Percentiles rank a stretch among this genome's conserved stretches.
phyloP scores from a whole-genome alignment of 2,329 filamentous ascomycete genomes.

The Phialocephala subalpina region DNA sequence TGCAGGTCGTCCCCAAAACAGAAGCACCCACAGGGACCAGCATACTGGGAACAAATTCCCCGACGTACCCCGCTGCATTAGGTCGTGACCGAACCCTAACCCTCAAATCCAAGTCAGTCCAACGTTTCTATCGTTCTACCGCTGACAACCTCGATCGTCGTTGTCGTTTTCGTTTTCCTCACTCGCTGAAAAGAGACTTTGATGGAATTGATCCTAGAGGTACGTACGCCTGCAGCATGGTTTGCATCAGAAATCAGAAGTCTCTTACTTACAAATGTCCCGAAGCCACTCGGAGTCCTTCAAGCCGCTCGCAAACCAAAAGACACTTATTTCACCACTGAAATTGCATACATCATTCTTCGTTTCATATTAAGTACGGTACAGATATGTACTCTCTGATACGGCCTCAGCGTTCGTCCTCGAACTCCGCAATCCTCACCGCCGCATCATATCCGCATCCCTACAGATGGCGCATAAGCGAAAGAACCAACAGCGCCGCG shows the following conservation, averaged over 20 bases:
- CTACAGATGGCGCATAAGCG: background rate
- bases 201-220: background rate
- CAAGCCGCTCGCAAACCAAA: too few relatives aligned
- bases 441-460: constrained; percentile 1
- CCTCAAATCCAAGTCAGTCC: background rate
- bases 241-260: too few relatives aligned
- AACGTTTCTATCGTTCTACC: background rate
- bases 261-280: too few relatives aligned
- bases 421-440: background rate
- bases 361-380: background rate
- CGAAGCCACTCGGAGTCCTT: too few relatives aligned
- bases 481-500: background rate
- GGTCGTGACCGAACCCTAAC: too few relatives aligned
- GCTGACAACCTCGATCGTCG: background rate
- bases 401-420: background rate
- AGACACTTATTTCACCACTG: background rate
- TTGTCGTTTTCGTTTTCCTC: background rate
- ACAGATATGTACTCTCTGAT: background rate
- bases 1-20: background rate
- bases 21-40: background rate
- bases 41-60: constrained; percentile 5
- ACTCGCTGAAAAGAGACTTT: background rate
- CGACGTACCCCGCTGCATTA: background rate
- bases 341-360: background rate
- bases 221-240: background rate